Percentiles rank a stretch among this genome's conserved stretches.
These are phyloP conservation scores for Neonectria neomacrospora DNA, from an alignment of 2,329 filamentous ascomycete species.

Conservation along the genomic window DNA sequence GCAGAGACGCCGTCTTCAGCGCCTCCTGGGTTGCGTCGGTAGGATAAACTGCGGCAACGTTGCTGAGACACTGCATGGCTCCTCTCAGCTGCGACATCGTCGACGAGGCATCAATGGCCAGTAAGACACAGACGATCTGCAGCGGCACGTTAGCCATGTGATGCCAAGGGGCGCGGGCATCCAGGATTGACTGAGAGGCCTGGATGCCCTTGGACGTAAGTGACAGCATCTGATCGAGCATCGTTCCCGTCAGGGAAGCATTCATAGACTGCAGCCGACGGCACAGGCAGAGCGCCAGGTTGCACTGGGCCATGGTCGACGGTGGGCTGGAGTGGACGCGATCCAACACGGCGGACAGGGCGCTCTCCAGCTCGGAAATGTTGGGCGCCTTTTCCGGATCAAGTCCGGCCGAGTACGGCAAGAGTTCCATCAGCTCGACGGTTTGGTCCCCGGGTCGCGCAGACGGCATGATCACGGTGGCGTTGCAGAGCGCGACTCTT, in stretches of 20 bases:
- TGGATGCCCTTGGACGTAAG: constrained; percentile 58
- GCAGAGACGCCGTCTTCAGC: constrained; percentile 63
- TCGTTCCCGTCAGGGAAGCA: constrained; percentile 53
- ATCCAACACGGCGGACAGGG: constrained; percentile 55
- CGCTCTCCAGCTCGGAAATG: constrained; percentile 54
- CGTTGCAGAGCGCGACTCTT: constrained; percentile 59
- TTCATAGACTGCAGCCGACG: constrained; percentile 64
- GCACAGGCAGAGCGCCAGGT: constrained; percentile 66
- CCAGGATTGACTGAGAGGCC: constrained; percentile 59
- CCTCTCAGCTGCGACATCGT: constrained; percentile 60
- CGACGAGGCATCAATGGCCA: constrained; percentile 64
- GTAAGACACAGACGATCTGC: constrained; percentile 65
- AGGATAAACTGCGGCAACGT: constrained; percentile 56
- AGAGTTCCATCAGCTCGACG: constrained; percentile 61
- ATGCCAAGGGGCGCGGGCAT: constrained; percentile 63
- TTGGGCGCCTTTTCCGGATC: constrained; percentile 61
- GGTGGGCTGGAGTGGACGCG: constrained; percentile 54
- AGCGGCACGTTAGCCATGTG: constrained; percentile 70
- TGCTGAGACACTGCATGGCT: constrained; percentile 60
- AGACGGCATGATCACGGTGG: constrained; percentile 54
- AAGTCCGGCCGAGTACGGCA: constrained; percentile 64
- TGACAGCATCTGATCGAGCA: constrained; percentile 59
- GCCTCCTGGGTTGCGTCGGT: constrained; percentile 63
- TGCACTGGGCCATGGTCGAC: constrained; percentile 62
- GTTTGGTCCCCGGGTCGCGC: constrained; percentile 55